Base-by-base conservation (phyloP, 169 alveolate species). In the Prorocentrum cordatum region DNA sequence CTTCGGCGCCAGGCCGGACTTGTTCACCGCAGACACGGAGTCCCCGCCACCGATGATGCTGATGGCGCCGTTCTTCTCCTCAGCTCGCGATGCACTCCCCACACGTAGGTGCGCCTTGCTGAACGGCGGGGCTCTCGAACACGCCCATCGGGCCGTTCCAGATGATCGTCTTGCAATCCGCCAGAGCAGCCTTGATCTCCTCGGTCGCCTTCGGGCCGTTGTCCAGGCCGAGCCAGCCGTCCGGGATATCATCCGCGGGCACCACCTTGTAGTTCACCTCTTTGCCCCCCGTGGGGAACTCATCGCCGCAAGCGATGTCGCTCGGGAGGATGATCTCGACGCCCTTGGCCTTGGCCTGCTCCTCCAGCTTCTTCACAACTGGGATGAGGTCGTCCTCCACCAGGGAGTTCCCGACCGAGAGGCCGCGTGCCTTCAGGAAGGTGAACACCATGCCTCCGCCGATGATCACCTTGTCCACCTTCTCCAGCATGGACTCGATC, bases 361-460 rank as follows among this genome's bases (percentile, higher is more conserved):
- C n/a, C n/a, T n/a, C n/a, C n/a, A n/a, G n/a, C n/a, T n/a, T n/a
- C n/a, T n/a, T n/a, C n/a, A n/a, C n/a, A n/a, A n/a, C n/a, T n/a
- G n/a, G n/a, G n/a, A n/a, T n/a, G n/a, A n/a, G n/a, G n/a, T n/a
- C n/a, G n/a, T n/a, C n/a, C n/a, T n/a, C n/a, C n/a, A n/a, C n/a
- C n/a, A n/a, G n/a, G n/a, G n/a, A n/a, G n/a, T n/a, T n/a, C n/a
- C n/a, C n/a, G 50, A 96, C 95, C 32, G 92, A 85, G 95, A 95
- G 89, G 62, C 94, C 87, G 58, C 96, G 91, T 26, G 94, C 98
- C 83, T 95, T 95, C 32, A 95, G 92, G 96, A 98, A 98, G 39
- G 99, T 98, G 94, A 96, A 97, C 24, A 98, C 99, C 99, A 98
- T 98, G 27, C 99, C 99, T 62, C 99, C 99, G 29, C 99, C 99